phyloP scores from a whole-genome alignment of 805 yeast genomes.

The Blastobotrys peoriensis region DNA sequence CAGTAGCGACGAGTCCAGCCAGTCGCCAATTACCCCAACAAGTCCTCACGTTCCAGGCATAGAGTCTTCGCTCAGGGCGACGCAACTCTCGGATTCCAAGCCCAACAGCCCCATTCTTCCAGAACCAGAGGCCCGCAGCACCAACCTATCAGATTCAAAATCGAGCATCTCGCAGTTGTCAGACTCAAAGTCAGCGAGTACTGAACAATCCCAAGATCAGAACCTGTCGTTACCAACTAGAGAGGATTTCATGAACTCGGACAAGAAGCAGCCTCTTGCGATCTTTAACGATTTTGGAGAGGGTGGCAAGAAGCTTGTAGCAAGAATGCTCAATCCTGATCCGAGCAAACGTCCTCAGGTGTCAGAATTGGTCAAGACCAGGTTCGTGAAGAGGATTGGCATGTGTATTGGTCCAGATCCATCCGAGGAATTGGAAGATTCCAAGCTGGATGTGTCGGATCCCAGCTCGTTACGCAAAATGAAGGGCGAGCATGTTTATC shows the following conservation, averaged over 20 bases:
- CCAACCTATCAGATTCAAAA: too few species aligned
- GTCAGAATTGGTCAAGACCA: slow-evolving; percentile 11
- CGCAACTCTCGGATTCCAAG: neutral
- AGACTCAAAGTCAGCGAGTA: too few species aligned
- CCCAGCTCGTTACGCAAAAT: slow-evolving; percentile 5
- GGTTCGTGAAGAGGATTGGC: slow-evolving; percentile 16
- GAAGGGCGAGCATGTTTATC: slow-evolving; percentile 6
- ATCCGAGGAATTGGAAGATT: slow-evolving; percentile 6
- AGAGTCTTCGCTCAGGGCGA: neutral
- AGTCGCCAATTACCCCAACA: neutral
- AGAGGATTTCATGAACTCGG: neutral
- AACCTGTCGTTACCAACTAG: too few species aligned
- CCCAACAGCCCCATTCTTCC: neutral
- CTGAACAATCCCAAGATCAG: too few species aligned
- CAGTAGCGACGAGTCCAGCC: too few species aligned
- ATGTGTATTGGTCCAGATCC: slow-evolving; percentile 17
- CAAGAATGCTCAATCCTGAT: slow-evolving; percentile 20
- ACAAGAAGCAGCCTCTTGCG: slow-evolving; percentile 13
- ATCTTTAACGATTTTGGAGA: slow-evolving; percentile 20
- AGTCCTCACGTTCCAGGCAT: neutral
- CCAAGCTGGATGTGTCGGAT: slow-evolving; percentile 8
- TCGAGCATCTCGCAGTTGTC: too few species aligned
- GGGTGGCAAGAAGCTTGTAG: slow-evolving; percentile 17
- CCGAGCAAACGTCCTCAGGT: slow-evolving; percentile 14
- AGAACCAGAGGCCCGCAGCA: too few species aligned